A percentile compares a stretch with the other conserved stretches of the same genome.
These are phyloP conservation scores for Sugiyamaella paludigena DNA, from an alignment of 1,139 yeast species.

Conservation along the genomic window DNA sequence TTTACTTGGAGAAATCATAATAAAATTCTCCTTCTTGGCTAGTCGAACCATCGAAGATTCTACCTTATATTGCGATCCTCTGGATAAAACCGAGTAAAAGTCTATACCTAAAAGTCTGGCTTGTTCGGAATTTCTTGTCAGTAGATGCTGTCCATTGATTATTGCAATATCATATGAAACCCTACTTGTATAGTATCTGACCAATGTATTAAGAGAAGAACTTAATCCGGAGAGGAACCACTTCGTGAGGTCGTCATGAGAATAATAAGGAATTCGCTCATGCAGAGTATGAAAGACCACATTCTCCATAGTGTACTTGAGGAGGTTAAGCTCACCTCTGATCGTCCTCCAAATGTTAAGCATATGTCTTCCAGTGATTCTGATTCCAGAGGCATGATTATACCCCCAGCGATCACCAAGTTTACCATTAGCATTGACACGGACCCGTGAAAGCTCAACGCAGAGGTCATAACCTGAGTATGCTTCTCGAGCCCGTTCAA, in stretches of 20 bases:
- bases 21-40: slow-evolving; percentile 68
- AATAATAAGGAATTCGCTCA: slow-evolving; percentile 61
- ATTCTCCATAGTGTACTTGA: slow-evolving; percentile 74
- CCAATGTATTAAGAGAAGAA: slow-evolving; percentile 36
- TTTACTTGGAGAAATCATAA: slow-evolving; percentile 77
- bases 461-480: slow-evolving; percentile 53
- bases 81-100: slow-evolving; percentile 76
- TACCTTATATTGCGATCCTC: slow-evolving; percentile 93
- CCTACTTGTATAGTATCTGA: slow-evolving; percentile 54
- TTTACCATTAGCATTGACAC: slow-evolving; percentile 40
- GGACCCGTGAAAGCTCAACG: slow-evolving; percentile 45
- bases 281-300: slow-evolving; percentile 67
- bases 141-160: slow-evolving; percentile 60
- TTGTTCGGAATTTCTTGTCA: slow-evolving; percentile 74
- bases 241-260: slow-evolving; percentile 48
- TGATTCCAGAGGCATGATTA: slow-evolving; percentile 68
- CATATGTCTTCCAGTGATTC: slow-evolving; percentile 74
- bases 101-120: slow-evolving; percentile 87
- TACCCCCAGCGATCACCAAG: slow-evolving; percentile 78
- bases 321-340: slow-evolving; percentile 58
- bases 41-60: slow-evolving; percentile 77
- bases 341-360: slow-evolving; percentile 81
- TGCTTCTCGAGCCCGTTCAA: slow-evolving; percentile 54
- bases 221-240: slow-evolving; percentile 43
- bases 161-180: slow-evolving; percentile 50